Base-by-base conservation (phyloP, 2,329 filamentous ascomycete species). In the Pseudocercospora fuligena region DNA sequence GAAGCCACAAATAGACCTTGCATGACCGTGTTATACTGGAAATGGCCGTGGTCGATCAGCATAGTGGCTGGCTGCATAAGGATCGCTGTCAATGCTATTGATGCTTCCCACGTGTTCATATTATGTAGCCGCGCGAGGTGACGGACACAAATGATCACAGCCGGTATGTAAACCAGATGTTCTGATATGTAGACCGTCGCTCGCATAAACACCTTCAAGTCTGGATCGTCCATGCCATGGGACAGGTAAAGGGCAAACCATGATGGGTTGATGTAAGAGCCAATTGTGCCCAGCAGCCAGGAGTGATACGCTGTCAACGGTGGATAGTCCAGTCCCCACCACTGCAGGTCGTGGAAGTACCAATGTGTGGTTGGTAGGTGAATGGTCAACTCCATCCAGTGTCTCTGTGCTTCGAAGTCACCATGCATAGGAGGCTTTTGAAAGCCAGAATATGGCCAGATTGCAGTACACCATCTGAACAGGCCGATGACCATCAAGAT, bases 1-100 rank as follows among this genome's bases (percentile, higher is more conserved):
- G 90, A 92, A 0, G 93, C 93, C 31, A 96, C 83, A 9, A 95
- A 89, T 57, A 98, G 88, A 1, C 96, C 95, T 16, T 99, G 88
- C 95, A 99, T 99, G 60, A 99, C 94, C 0, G 94, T 97, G 78
- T 99, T 99, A 81, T 97, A 99, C 81, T 99, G 95, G 78, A 99
- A 99, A 74, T 91, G 95, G 6, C 94, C 92, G 76, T 99, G 94
- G 77, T 99, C 95, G 73, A 99, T 91, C 29, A 99, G 87, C 43
- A 98, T 93, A 0, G 90, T 92, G 3, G 89, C 89, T 1, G 95
- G 95, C 77, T 98, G 95, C 88, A 99, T 91, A 29, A 99, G 84
- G 67, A 99, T 90, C 0, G 94, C 95, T 12, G 92, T 90, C 27
- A 99, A 86, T 0, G 95, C 93, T 69, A 98, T 89, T 8, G 91